phyloP scores from a whole-genome alignment of 2,329 filamentous ascomycete species.

The Exophiala viscosa region DNA sequence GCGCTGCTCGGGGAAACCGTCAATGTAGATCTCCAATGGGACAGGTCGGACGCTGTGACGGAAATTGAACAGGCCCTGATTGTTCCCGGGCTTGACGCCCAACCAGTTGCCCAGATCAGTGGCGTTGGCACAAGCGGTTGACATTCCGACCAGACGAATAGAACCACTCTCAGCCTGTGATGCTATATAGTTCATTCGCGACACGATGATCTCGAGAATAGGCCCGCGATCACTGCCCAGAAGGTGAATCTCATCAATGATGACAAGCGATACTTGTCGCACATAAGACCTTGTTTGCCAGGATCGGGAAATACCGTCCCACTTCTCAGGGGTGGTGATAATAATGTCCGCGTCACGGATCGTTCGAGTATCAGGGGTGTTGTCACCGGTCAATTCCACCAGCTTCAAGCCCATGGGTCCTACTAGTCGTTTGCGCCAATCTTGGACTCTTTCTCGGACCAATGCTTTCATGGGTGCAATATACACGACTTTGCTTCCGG shows the following conservation, averaged over 20 bases:
- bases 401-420: conserved; percentile 80
- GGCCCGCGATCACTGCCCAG: conserved; percentile 95
- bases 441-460: conserved; percentile 90
- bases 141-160: conserved; percentile 95
- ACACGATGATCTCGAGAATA: conserved; percentile 94
- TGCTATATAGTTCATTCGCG: conserved; percentile 96
- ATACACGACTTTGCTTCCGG: conserved; percentile 95
- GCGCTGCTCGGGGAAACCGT: conserved; percentile 90
- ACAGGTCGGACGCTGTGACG: conserved; percentile 94
- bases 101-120: conserved; percentile 93
- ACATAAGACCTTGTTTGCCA: conserved; percentile 99
- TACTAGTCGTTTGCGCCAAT: conserved; percentile 83
- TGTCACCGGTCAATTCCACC: conserved; percentile 95
- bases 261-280: conserved; percentile 87
- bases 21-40: conserved; percentile 92
- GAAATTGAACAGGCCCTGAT: conserved; percentile 77
- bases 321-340: conserved; percentile 98
- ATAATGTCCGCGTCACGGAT: conserved; percentile 97
- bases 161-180: conserved; percentile 88
- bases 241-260: conserved; percentile 97
- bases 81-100: conserved; percentile 78
- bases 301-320: conserved; percentile 98
- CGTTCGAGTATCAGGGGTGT: conserved; percentile 92
- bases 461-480: conserved; percentile 99
- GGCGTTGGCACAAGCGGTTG: conserved; percentile 94